Evolutionary conservation across 768 basidiomycete genomes (phyloP).

Genomic region (Calocybe indica): DNA sequence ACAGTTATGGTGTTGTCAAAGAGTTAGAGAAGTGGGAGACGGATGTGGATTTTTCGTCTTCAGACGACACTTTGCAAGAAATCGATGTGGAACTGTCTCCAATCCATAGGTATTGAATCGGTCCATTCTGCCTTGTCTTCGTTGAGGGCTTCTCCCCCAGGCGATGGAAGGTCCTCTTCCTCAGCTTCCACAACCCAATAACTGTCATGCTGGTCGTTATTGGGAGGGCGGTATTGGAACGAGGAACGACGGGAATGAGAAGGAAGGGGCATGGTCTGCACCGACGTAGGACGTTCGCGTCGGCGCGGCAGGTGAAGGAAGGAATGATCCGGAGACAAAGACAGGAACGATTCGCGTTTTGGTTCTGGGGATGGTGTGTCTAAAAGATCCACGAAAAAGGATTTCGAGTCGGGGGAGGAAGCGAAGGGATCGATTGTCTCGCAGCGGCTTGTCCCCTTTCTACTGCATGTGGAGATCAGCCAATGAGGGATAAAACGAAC

Average conservation of each 20-base stretch:
- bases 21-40: no score
- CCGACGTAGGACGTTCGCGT: constrained; percentile 23
- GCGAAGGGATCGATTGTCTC: constrained; percentile 33
- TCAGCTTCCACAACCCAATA: constrained; percentile 35
- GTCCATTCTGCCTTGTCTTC: constrained; percentile 22
- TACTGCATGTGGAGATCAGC: no score
- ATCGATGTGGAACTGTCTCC: constrained; percentile 48
- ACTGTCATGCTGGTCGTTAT: constrained; percentile 23
- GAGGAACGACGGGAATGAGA: constrained; percentile 25
- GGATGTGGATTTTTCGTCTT: no score
- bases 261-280: constrained; percentile 23
- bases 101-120: constrained; percentile 36
- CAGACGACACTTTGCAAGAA: constrained; percentile 15
- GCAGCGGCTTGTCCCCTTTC: constrained; percentile 9
- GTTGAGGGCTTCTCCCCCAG: constrained; percentile 6
- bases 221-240: constrained; percentile 14
- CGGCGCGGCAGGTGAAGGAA: constrained; percentile 15
- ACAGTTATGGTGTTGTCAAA: no score
- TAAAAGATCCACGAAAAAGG: constrained; percentile 37
- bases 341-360: constrained; percentile 36
- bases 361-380: constrained; percentile 16
- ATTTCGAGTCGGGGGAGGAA: constrained; percentile 33
- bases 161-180: constrained; percentile 18
- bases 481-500: no score
- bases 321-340: constrained; percentile 24